Conservation (phyloP, 768 basidiomycete genomes). For the Termitomyces sp. region DNA sequence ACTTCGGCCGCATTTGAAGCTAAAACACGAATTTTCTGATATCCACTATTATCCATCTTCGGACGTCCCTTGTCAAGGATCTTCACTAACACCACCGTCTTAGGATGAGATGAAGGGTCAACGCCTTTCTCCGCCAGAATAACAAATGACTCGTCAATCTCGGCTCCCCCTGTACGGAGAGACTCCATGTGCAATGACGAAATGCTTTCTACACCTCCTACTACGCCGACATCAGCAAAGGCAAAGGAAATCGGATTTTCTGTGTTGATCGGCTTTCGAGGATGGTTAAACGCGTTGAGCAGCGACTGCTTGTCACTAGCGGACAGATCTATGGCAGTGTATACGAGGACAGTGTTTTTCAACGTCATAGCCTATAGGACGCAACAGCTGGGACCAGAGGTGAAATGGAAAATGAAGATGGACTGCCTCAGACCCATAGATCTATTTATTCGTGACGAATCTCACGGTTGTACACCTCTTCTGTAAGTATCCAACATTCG, state of each 20-base stretch:
- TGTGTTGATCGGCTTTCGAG: neutral
- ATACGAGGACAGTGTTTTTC: slow-evolving; percentile 9
- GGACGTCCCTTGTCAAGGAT: neutral
- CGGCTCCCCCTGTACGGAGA: neutral
- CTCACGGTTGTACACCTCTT: slow-evolving; percentile 7
- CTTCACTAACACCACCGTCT: slow-evolving; percentile 15
- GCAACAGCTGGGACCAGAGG: neutral
- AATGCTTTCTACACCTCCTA: slow-evolving; percentile 8
- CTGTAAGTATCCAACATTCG: slow-evolving; percentile 4
- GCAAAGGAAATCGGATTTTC: slow-evolving; percentile 3
- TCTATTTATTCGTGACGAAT: neutral
- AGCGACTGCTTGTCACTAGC: slow-evolving; percentile 1
- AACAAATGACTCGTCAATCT: slow-evolving; percentile 7
- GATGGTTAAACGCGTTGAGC: slow-evolving; percentile 8
- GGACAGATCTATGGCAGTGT: slow-evolving; percentile 7
- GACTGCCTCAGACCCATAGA: slow-evolving; percentile 9
- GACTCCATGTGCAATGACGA: neutral
- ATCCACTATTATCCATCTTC: neutral
- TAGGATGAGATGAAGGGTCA: slow-evolving; percentile 10
- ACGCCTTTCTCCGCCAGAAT: slow-evolving; percentile 13
- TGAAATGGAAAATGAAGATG: neutral
- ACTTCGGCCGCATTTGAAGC: slow-evolving; percentile 10
- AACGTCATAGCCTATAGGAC: slow-evolving; percentile 1
- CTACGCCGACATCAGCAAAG: slow-evolving; percentile 1
- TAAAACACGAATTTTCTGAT: slow-evolving; percentile 10